phyloP scores from a whole-genome alignment of 371 early-diverging fungal genomes.

The Rhizopus stolonifer region DNA sequence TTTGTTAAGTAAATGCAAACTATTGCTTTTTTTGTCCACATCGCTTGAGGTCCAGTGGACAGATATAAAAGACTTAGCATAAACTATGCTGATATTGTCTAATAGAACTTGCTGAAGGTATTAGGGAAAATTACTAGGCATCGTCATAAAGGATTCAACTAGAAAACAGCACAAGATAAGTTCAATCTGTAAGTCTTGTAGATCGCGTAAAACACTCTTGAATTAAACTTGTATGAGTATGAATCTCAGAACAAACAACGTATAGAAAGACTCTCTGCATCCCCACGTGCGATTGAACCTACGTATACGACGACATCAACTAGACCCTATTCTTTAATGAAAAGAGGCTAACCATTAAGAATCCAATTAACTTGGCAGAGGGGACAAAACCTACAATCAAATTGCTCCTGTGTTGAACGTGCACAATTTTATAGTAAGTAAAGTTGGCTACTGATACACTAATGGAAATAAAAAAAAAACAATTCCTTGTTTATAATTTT shows the following conservation, averaged over 20 bases:
- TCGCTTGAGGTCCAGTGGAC: not conserved
- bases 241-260: slow-evolving; percentile 3
- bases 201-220: slow-evolving; percentile 5
- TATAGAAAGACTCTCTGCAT: slow-evolving; percentile 11
- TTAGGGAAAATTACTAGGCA: slow-evolving; percentile 7
- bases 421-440: slow-evolving; percentile 4
- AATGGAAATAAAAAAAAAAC: slow-evolving; percentile 1
- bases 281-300: slow-evolving; percentile 7
- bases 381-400: slow-evolving; percentile 6
- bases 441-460: slow-evolving; percentile 2
- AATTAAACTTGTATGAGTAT: not conserved
- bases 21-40: not conserved
- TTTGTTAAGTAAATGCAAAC: slow-evolving; percentile 5
- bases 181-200: not conserved
- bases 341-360: slow-evolving; percentile 14
- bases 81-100: not conserved
- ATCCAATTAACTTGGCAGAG: slow-evolving; percentile 14
- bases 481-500: slow-evolving; percentile 1
- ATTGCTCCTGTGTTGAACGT: slow-evolving; percentile 10
- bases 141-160: slow-evolving; percentile 9
- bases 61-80: not conserved
- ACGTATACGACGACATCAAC: slow-evolving; percentile 12
- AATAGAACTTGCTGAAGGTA: slow-evolving; percentile 6
- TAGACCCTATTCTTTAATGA: slow-evolving; percentile 11
- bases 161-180: not conserved